These are phyloP conservation scores for Tubosaeta sp. DNA, from an alignment of 768 basidiomycete species.

Conservation along the genomic window DNA sequence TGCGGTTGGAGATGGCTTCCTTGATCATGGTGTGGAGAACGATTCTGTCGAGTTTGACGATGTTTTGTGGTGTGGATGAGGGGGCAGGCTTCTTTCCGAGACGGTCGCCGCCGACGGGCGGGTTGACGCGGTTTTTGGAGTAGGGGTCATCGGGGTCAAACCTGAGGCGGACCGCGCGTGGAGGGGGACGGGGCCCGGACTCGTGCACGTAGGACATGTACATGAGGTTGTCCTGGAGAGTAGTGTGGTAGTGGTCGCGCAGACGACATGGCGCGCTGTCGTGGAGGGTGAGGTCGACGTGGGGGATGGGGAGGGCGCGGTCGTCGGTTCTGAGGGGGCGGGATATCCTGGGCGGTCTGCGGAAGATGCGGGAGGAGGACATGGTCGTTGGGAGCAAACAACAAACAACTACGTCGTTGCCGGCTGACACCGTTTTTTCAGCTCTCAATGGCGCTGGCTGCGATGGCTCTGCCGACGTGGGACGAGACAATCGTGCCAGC, in stretches of 20 bases:
- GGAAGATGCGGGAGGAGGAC: conserved; percentile 42
- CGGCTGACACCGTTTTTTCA: background rate
- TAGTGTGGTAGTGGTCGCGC: conserved; percentile 76
- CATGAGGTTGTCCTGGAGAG: conserved; percentile 84
- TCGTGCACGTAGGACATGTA: conserved; percentile 93
- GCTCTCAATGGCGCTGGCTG: conserved; percentile 34
- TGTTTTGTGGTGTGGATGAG: conserved; percentile 60
- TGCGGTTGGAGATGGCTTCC: conserved; percentile 66
- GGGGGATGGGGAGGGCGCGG: conserved; percentile 69
- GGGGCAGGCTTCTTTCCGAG: conserved; percentile 65
- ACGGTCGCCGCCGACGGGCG: conserved; percentile 67
- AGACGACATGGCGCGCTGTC: conserved; percentile 72
- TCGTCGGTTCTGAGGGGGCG: conserved; percentile 45
- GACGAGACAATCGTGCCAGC: conserved; percentile 81
- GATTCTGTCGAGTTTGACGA: conserved; percentile 77
- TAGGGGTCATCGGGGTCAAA: conserved; percentile 82
- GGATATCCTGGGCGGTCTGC: conserved; percentile 45
- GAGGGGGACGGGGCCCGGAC: conserved; percentile 46
- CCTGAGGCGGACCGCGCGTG: conserved; percentile 57
- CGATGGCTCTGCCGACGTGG: conserved; percentile 53
- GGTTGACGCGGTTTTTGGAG: conserved; percentile 70
- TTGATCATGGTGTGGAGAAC: conserved; percentile 85
- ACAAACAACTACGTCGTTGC: background rate
- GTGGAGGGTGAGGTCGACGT: conserved; percentile 59
- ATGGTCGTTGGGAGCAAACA: conserved; percentile 5